Evolutionary conservation across 2,329 filamentous ascomycete genomes (phyloP).

Genomic region (Penicillium oxalicum): DNA sequence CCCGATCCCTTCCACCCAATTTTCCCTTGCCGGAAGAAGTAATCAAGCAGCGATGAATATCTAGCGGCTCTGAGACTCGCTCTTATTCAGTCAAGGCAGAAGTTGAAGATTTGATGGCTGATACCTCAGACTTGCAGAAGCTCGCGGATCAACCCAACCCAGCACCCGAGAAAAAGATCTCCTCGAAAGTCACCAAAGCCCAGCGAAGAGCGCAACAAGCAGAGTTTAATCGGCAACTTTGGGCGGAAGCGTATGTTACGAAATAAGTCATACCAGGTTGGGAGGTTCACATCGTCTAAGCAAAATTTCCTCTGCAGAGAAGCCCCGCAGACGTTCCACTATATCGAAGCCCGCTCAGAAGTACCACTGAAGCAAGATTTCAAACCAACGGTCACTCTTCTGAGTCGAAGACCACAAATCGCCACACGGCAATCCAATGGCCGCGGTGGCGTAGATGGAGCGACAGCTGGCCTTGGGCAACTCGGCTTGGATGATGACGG

Average conservation of each 20-base stretch:
- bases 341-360: constrained; percentile 58
- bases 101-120: background rate
- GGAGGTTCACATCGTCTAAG: constrained; percentile 5
- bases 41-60: too few relatives aligned
- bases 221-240: constrained; percentile 77
- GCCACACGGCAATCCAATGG: constrained; percentile 51
- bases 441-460: constrained; percentile 35
- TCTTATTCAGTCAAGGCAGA: too few relatives aligned
- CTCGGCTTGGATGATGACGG: constrained; percentile 51
- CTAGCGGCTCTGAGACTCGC: background rate
- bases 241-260: constrained; percentile 70
- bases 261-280: background rate
- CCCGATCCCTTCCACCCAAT: too few relatives aligned
- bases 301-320: constrained; percentile 49
- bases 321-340: constrained; percentile 67
- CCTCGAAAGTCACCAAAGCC: constrained; percentile 60
- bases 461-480: constrained; percentile 39
- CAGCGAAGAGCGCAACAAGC: constrained; percentile 74
- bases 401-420: constrained; percentile 73
- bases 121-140: constrained; percentile 28
- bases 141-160: constrained; percentile 34
- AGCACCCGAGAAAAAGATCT: constrained; percentile 41
- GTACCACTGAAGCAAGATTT: constrained; percentile 65
- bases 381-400: constrained; percentile 75
- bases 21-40: too few relatives aligned